A percentile compares a stretch with the other conserved stretches of the same genome.
Conservation (phyloP, 176 grass and related monocot species). For the Oryza longistaminata region DNA sequence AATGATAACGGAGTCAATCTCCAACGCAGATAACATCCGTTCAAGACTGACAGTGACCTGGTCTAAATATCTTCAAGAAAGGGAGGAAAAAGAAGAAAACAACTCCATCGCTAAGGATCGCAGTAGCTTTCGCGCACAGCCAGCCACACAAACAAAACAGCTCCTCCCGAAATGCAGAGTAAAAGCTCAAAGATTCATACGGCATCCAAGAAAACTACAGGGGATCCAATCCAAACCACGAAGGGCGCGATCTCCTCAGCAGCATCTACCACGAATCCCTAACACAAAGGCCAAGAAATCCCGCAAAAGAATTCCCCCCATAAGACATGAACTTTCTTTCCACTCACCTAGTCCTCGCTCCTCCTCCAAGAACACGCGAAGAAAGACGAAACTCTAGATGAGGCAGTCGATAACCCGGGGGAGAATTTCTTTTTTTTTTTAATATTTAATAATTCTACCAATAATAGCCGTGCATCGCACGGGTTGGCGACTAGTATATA, state of each 20-base stretch:
- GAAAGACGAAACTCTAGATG: background rate
- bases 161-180: background rate
- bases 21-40: background rate
- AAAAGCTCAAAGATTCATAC: background rate
- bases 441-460: no score
- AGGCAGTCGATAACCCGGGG: background rate
- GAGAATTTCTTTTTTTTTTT: no score
- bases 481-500: no score
- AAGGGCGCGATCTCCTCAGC: background rate
- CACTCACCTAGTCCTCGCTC: constrained; percentile 30
- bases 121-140: constrained; percentile 36
- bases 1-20: background rate
- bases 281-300: background rate
- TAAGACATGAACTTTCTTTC: background rate
- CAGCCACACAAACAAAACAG: background rate
- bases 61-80: background rate
- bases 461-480: no score
- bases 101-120: background rate
- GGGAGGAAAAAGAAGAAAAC: background rate
- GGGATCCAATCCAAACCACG: background rate
- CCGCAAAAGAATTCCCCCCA: no score
- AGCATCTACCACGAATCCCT: background rate
- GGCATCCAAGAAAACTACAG: background rate
- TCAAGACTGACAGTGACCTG: constrained; percentile 1
- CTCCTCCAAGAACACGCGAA: constrained; percentile 12